Evolutionary conservation across 192 early-diverging fungal genomes (phyloP).

Genomic region (Tieghemiomyces parasiticus): DNA sequence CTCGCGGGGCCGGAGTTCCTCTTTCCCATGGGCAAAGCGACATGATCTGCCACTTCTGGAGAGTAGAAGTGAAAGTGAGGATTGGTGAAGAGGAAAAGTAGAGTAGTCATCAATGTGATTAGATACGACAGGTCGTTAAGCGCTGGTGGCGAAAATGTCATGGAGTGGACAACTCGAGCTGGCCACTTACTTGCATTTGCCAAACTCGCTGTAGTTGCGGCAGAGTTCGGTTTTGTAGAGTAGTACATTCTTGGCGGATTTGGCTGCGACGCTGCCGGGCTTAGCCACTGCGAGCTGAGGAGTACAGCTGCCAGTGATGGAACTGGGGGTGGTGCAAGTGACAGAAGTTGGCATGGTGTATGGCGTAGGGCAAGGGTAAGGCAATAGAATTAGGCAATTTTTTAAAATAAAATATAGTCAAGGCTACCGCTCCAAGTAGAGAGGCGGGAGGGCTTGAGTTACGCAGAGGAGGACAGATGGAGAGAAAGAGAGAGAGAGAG

Average conservation of each 20-base stretch:
- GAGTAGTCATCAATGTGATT: neutral
- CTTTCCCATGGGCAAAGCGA: conserved; percentile 77
- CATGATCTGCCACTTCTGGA: conserved; percentile 23
- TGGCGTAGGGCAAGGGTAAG: neutral
- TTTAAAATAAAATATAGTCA: neutral
- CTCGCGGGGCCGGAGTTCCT: conserved; percentile 66
- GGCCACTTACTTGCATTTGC: conserved; percentile 20
- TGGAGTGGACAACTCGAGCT: conserved; percentile 18
- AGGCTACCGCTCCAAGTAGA: too few relatives aligned
- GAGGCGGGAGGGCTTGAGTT: too few relatives aligned
- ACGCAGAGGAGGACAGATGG: too few relatives aligned
- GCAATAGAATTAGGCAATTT: neutral
- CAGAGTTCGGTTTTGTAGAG: conserved; percentile 70
- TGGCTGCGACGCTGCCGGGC: too few relatives aligned
- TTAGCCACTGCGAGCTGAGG: neutral
- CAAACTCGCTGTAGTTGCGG: conserved; percentile 41
- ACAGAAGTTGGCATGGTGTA: neutral
- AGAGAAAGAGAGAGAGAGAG: too few relatives aligned
- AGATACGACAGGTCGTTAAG: neutral
- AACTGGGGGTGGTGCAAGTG: neutral
- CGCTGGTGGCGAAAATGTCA: conserved; percentile 8
- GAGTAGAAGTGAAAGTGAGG: neutral
- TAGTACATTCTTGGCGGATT: conserved; percentile 27
- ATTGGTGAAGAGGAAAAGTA: neutral
- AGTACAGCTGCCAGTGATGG: neutral